Conservation (phyloP, 768 basidiomycete genomes). For the Megacollybia marginata region DNA sequence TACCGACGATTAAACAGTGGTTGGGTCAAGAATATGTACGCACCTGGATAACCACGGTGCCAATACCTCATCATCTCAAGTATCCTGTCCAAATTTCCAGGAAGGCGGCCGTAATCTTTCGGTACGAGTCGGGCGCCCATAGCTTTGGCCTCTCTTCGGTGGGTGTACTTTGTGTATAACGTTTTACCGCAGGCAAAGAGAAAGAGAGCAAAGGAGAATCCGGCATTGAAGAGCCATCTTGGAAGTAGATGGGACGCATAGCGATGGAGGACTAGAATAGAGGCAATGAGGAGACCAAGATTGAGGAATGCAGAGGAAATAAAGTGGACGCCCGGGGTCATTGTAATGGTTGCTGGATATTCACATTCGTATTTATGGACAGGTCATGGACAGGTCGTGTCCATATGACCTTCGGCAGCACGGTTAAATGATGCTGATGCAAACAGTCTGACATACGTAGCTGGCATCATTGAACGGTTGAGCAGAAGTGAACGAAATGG, state of each 20-base stretch:
- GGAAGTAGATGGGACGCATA: neutral
- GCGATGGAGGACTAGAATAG: slow-evolving; percentile 3
- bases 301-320: slow-evolving; percentile 15
- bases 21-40: slow-evolving; percentile 1
- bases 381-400: no score
- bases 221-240: slow-evolving; percentile 27
- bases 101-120: slow-evolving; percentile 25
- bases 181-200: slow-evolving; percentile 22
- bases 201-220: slow-evolving; percentile 25
- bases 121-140: slow-evolving; percentile 41
- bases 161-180: slow-evolving; percentile 16
- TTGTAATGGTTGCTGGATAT: neutral
- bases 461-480: no score
- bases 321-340: slow-evolving; percentile 28
- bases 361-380: no score
- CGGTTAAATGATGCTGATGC: no score
- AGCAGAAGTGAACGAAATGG: no score
- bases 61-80: slow-evolving; percentile 26
- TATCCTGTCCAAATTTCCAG: slow-evolving; percentile 42
- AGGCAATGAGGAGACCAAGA: slow-evolving; percentile 9
- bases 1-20: slow-evolving; percentile 10
- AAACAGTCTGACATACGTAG: no score
- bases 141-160: slow-evolving; percentile 30
- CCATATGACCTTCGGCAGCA: no score
- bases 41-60: slow-evolving; percentile 44